Conservation (phyloP, 139 green algal genomes). For the Chlorella sp. region DNA sequence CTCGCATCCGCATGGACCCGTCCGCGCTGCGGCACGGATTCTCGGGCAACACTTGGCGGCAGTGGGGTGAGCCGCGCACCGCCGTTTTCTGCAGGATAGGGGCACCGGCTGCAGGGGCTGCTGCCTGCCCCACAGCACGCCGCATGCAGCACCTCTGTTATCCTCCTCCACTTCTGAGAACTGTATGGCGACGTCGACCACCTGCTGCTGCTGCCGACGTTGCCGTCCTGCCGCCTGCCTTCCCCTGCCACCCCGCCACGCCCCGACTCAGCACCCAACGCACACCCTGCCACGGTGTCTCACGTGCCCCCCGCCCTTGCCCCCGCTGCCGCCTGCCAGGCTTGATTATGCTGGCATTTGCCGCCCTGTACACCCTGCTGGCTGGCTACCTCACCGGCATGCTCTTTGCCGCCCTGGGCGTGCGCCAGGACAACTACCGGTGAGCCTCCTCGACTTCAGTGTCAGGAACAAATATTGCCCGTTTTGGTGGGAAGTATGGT, state of each 20-base stretch:
- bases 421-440: constrained; percentile 33
- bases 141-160: not conserved
- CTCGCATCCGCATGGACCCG: constrained; percentile 8
- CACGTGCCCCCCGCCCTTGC: not conserved
- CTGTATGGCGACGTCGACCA: too few relatives aligned
- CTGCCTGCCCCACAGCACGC: not conserved
- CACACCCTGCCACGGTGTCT: not conserved
- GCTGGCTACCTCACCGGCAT: constrained; percentile 42
- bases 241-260: not conserved
- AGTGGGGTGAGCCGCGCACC: constrained; percentile 41
- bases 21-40: constrained; percentile 30
- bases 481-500: too few relatives aligned
- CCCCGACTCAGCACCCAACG: too few relatives aligned
- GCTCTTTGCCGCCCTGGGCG: constrained; percentile 41
- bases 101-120: not conserved
- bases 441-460: not conserved
- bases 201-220: not conserved
- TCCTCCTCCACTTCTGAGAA: too few relatives aligned
- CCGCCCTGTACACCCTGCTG: constrained; percentile 22
- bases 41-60: constrained; percentile 47
- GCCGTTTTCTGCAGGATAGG: not conserved
- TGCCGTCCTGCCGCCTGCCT: not conserved
- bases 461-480: too few relatives aligned
- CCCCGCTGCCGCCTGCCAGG: not conserved
- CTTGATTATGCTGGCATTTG: constrained; percentile 38